Percentiles rank a stretch among this genome's conserved stretches.
Evolutionary conservation across 139 green algal genomes (phyloP).

Genomic region (Diplosphaera chodatii): DNA sequence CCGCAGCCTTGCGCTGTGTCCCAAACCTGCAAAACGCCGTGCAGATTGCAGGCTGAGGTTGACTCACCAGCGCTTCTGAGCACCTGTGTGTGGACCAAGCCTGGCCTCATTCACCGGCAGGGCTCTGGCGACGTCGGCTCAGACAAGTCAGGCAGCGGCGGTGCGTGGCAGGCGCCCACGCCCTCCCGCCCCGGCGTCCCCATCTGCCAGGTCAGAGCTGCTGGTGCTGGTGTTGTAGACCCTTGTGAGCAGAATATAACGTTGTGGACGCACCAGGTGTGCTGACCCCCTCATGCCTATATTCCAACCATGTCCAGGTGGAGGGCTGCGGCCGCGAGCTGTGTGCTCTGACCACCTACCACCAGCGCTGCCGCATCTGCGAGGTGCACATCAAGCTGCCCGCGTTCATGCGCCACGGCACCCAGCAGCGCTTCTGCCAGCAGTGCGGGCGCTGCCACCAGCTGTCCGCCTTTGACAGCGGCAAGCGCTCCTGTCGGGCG

Average conservation of each 20-base stretch:
- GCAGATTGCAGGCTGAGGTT: too few relatives aligned
- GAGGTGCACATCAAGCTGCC: slow-evolving; percentile 60
- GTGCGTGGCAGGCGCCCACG: not conserved
- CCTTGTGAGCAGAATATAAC: not conserved
- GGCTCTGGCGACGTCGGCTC: not conserved
- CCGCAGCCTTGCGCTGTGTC: too few relatives aligned
- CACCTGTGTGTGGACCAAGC: too few relatives aligned
- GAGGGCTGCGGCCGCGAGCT: slow-evolving; percentile 51
- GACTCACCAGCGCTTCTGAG: too few relatives aligned
- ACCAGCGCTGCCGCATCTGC: slow-evolving; percentile 69
- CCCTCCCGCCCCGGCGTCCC: not conserved
- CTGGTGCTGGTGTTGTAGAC: not conserved
- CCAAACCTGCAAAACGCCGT: too few relatives aligned
- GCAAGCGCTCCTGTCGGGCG: slow-evolving; percentile 61
- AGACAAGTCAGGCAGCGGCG: not conserved
- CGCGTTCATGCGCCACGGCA: slow-evolving; percentile 45
- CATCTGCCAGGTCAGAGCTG: not conserved
- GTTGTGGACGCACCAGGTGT: too few relatives aligned
- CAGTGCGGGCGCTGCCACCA: slow-evolving; percentile 77
- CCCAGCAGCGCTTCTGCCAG: slow-evolving; percentile 74
- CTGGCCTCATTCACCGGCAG: not conserved
- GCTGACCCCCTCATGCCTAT: too few relatives aligned
- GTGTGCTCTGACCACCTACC: slow-evolving; percentile 52
- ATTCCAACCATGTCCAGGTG: too few relatives aligned
- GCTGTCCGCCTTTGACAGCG: slow-evolving; percentile 69